Conservation (phyloP, 768 basidiomycete species). For the Mycena metata region DNA sequence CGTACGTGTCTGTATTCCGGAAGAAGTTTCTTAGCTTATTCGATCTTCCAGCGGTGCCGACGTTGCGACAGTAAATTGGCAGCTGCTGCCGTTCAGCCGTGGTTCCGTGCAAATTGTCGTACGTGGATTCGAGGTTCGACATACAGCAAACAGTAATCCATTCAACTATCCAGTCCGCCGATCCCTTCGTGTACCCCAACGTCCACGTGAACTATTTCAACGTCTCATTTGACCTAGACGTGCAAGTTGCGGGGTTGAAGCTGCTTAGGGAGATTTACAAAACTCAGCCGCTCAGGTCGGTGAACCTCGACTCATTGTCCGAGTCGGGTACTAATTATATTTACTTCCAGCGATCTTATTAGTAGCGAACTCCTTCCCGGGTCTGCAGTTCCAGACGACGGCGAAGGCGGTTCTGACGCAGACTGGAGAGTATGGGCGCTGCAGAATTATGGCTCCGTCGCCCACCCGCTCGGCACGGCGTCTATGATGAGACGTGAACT, state of each 20-base stretch:
- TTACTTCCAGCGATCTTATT: constrained; percentile 47
- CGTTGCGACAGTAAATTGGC: constrained; percentile 63
- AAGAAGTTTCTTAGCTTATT: no score
- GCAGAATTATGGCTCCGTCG: constrained; percentile 55
- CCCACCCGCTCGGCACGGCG: constrained; percentile 62
- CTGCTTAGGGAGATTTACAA: constrained; percentile 58
- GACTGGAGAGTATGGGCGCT: constrained; percentile 61
- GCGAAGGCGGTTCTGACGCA: constrained; percentile 56
- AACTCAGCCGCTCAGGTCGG: constrained; percentile 56
- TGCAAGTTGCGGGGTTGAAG: constrained; percentile 61
- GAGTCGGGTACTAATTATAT: neutral
- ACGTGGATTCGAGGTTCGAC: no score
- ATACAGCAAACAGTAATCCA: neutral
- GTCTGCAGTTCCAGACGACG: constrained; percentile 55
- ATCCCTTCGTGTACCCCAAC: constrained; percentile 62
- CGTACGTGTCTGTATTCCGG: neutral
- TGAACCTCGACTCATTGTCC: neutral
- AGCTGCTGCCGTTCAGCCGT: constrained; percentile 68
- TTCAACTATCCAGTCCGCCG: constrained; percentile 48
- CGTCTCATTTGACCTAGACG: constrained; percentile 61
- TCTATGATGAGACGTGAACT: constrained; percentile 55
- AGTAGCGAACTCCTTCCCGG: constrained; percentile 61
- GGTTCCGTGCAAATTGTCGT: constrained; percentile 53
- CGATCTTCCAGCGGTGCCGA: constrained; percentile 1
- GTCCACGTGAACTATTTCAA: constrained; percentile 67